A percentile compares a stretch with the other conserved stretches of the same genome.
phyloP scores from a whole-genome alignment of 2,329 filamentous ascomycete species.

The Zymoseptoria brevis region DNA sequence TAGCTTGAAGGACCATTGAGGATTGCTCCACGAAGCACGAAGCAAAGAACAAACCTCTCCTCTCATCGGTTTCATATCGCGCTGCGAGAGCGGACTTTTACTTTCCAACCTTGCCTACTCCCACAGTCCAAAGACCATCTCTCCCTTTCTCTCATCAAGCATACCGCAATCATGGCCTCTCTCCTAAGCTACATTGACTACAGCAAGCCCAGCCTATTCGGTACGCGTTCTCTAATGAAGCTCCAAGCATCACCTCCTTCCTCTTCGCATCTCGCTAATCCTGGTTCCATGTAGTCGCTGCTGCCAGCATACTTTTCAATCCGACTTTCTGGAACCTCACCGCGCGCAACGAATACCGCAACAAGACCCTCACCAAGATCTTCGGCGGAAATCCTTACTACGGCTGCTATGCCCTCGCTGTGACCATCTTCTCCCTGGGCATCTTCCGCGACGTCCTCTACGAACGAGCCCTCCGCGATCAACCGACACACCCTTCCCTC shows the following conservation, averaged over 20 bases:
- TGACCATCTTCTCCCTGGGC: conserved; percentile 84
- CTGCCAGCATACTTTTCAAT: conserved; percentile 77
- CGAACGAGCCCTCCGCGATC: conserved; percentile 69
- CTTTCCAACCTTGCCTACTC: neutral
- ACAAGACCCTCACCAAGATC: conserved; percentile 77
- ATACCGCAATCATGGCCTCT: conserved; percentile 25
- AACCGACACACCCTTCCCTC: conserved; percentile 69
- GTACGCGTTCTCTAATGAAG: conserved; percentile 24
- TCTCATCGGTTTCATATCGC: neutral
- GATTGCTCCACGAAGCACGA: neutral
- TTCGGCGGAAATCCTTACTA: conserved; percentile 69
- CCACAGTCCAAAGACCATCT: neutral
- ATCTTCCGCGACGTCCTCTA: conserved; percentile 74
- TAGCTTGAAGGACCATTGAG: neutral
- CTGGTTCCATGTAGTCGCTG: conserved; percentile 14
- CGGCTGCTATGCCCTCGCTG: conserved; percentile 84
- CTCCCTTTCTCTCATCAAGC: neutral
- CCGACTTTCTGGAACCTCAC: conserved; percentile 98
- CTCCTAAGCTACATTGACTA: conserved; percentile 33
- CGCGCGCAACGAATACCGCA: conserved; percentile 83
- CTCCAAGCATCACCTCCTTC: neutral
- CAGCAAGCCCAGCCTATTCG: conserved; percentile 40
- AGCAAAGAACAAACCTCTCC: neutral
- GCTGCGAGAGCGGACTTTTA: neutral
- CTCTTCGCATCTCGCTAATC: conserved; percentile 1